These are phyloP conservation scores for Hypomyces rosellus DNA, from an alignment of 2,329 filamentous ascomycete genomes.

Conservation along the genomic window DNA sequence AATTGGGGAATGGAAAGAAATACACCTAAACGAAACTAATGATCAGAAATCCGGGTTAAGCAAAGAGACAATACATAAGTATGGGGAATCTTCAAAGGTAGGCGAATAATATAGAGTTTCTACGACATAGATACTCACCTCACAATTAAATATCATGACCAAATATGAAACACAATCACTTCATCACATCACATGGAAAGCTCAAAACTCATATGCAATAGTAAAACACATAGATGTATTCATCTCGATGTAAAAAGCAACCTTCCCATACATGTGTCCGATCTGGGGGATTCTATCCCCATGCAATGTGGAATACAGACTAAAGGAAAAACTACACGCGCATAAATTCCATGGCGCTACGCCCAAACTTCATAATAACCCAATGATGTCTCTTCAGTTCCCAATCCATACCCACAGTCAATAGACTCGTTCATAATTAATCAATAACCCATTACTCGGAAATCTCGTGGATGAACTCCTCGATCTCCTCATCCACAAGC, in stretches of 20 bases:
- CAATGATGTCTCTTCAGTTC: constrained; percentile 15
- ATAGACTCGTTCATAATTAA: constrained; percentile 2
- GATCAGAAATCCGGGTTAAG: too few relatives aligned
- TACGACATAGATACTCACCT: too few relatives aligned
- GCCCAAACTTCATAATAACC: constrained; percentile 19
- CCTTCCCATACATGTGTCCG: constrained; percentile 11
- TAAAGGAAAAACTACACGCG: constrained; percentile 10
- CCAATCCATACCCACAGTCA: constrained; percentile 5
- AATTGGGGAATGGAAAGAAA: too few relatives aligned
- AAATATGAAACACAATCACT: too few relatives aligned
- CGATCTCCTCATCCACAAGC: constrained; percentile 54
- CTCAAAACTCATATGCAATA: too few relatives aligned
- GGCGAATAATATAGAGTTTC: too few relatives aligned
- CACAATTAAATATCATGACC: too few relatives aligned
- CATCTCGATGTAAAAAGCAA: neutral
- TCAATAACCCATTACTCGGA: constrained; percentile 25
- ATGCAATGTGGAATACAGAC: constrained; percentile 8
- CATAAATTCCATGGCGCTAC: constrained; percentile 12
- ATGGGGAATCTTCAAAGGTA: too few relatives aligned
- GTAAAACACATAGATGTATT: too few relatives aligned
- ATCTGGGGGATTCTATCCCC: constrained; percentile 2
- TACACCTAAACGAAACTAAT: too few relatives aligned
- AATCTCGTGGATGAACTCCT: constrained; percentile 53
- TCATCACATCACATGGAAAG: too few relatives aligned
- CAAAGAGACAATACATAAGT: too few relatives aligned